These are phyloP conservation scores for Zygotorulaspora chibaensis DNA, from an alignment of 805 yeast species.

Conservation along the genomic window DNA sequence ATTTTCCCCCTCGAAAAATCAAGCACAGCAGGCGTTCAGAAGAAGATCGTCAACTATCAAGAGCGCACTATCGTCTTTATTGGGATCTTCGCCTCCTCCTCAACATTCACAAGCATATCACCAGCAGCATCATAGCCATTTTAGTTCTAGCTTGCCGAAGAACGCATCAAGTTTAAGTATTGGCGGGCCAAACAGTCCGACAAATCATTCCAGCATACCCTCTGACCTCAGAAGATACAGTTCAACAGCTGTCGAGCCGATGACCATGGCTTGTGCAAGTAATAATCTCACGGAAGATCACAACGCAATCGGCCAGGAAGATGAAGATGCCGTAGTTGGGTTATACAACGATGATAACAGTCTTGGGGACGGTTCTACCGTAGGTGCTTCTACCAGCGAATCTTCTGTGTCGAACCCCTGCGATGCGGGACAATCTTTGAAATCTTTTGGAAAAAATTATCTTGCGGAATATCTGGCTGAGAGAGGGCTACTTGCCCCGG, in stretches of 20 bases:
- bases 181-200: not conserved
- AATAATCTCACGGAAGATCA: not conserved
- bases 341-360: constrained; percentile 1
- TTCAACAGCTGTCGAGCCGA: constrained; percentile 2
- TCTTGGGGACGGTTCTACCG: not conserved
- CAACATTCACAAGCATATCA: not conserved
- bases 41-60: constrained; percentile 27
- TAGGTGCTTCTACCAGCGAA: constrained; percentile 3
- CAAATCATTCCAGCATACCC: not conserved
- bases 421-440: constrained; percentile 2
- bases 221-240: constrained; percentile 5
- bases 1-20: not conserved
- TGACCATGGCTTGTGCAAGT: not conserved
- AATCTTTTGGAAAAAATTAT: constrained; percentile 14
- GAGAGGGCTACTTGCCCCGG: constrained; percentile 29
- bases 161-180: constrained; percentile 5
- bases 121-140: not conserved
- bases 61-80: constrained; percentile 23
- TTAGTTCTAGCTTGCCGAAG: constrained; percentile 6
- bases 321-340: not conserved
- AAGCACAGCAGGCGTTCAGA: constrained; percentile 1
- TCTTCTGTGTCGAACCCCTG: constrained; percentile 6
- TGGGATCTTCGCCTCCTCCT: constrained; percentile 11
- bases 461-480: constrained; percentile 22
- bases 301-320: constrained; percentile 1